Evolutionary conservation across 495 filamentous ascomycete genomes (phyloP).

Genomic region (Cenococcum geophilum): DNA sequence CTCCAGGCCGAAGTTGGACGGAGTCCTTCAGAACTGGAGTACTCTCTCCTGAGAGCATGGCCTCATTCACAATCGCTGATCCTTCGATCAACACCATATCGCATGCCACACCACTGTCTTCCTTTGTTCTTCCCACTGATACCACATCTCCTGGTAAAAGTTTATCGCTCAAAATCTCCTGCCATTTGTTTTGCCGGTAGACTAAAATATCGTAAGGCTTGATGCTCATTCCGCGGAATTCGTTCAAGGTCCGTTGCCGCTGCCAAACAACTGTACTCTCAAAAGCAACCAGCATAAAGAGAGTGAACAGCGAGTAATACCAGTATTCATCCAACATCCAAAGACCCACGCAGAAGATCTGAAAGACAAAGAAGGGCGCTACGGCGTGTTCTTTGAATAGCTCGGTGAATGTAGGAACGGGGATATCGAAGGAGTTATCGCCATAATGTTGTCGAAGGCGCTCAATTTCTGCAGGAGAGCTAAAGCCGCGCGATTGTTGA

Average conservation of each 20-base stretch:
- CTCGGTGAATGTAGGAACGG: slow-evolving; percentile 89
- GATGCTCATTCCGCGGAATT: slow-evolving; percentile 99
- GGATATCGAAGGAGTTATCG: slow-evolving; percentile 95
- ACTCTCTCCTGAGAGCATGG: slow-evolving; percentile 97
- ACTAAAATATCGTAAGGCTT: slow-evolving; percentile 94
- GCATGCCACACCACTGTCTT: slow-evolving; percentile 93
- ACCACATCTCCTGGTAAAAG: slow-evolving; percentile 94
- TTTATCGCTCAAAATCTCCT: slow-evolving; percentile 84
- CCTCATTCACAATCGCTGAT: slow-evolving; percentile 96
- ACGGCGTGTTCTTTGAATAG: slow-evolving; percentile 98
- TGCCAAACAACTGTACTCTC: slow-evolving; percentile 99
- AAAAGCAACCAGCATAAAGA: slow-evolving; percentile 96
- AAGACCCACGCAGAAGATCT: slow-evolving; percentile 95
- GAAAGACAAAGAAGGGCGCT: slow-evolving; percentile 98
- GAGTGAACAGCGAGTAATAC: slow-evolving; percentile 98
- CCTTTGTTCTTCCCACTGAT: slow-evolving; percentile 90
- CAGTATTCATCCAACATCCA: slow-evolving; percentile 99
- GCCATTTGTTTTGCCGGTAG: slow-evolving; percentile 78
- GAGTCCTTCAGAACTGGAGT: slow-evolving; percentile 96
- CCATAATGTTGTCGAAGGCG: slow-evolving; percentile 87
- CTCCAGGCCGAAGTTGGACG: slow-evolving; percentile 78
- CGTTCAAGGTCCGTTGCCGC: slow-evolving; percentile 88
- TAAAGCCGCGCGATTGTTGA: slow-evolving; percentile 70
- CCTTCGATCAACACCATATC: slow-evolving; percentile 95
- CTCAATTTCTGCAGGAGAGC: slow-evolving; percentile 62